A percentile compares a stretch with the other conserved stretches of the same genome.
Conservation (phyloP, 371 early-diverging fungal species). For the Actinomortierella ambigua region DNA sequence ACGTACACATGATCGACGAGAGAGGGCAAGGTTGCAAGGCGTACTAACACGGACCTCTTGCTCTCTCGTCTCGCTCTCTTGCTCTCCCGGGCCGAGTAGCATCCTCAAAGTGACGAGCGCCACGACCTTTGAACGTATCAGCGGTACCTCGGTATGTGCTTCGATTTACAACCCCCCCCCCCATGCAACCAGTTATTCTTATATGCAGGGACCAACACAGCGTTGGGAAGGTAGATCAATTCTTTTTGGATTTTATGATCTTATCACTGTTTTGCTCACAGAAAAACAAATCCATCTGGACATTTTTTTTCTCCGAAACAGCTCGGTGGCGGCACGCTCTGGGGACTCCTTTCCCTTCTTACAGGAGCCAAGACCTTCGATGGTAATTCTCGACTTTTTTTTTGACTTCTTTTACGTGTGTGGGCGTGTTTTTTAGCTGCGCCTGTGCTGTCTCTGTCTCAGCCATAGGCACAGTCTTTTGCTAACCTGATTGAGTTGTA, state of each 20-base stretch:
- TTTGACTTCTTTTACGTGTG: too few relatives aligned
- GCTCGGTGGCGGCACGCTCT: constrained; percentile 97
- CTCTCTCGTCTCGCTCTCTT: not conserved
- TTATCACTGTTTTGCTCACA: not conserved
- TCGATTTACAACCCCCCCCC: too few relatives aligned
- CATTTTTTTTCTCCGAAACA: constrained; percentile 13
- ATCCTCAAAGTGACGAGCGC: constrained; percentile 86
- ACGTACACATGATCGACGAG: too few relatives aligned
- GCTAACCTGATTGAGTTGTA: too few relatives aligned
- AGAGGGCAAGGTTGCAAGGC: too few relatives aligned
- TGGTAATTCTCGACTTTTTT: constrained; percentile 48
- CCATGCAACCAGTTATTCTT: not conserved
- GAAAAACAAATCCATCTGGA: too few relatives aligned
- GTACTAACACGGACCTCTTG: not conserved
- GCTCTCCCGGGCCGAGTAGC: constrained; percentile 30
- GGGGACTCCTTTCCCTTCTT: constrained; percentile 90
- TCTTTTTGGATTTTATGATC: not conserved
- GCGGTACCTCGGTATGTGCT: constrained; percentile 84
- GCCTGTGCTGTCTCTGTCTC: too few relatives aligned
- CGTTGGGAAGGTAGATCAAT: too few relatives aligned
- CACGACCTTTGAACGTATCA: constrained; percentile 81
- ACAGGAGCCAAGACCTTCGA: constrained; percentile 88
- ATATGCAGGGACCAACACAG: not conserved
- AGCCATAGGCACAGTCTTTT: too few relatives aligned
- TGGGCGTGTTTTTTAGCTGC: too few relatives aligned